Conservation (phyloP, 768 basidiomycete species). For the Tulasnella sp. region DNA sequence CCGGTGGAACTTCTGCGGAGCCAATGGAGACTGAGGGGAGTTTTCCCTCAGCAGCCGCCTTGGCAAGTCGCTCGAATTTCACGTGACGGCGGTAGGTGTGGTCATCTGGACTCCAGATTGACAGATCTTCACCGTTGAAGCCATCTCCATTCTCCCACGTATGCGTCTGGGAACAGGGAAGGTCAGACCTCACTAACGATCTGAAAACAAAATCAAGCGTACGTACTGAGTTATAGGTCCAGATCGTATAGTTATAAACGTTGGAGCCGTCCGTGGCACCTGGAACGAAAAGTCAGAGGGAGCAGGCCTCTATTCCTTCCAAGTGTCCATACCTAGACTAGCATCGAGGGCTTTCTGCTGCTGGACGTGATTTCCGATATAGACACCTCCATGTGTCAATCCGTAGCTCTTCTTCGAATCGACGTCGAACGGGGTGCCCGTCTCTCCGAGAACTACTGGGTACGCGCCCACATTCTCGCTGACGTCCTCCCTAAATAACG, state of each 20-base stretch:
- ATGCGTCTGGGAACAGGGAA: background rate
- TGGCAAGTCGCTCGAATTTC: slow-evolving; percentile 23
- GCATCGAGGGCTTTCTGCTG: slow-evolving; percentile 86
- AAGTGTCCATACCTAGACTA: slow-evolving; percentile 49
- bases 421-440: slow-evolving; percentile 93
- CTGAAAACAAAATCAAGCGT: slow-evolving; percentile 44
- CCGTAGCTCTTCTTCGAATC: slow-evolving; percentile 83
- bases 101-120: slow-evolving; percentile 81
- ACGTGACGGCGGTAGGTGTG: slow-evolving; percentile 35
- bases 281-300: too few relatives aligned
- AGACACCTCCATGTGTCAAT: slow-evolving; percentile 59
- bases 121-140: slow-evolving; percentile 96
- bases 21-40: slow-evolving; percentile 11
- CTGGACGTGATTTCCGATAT: slow-evolving; percentile 37
- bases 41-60: slow-evolving; percentile 17
- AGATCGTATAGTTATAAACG: slow-evolving; percentile 73
- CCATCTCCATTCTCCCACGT: slow-evolving; percentile 75
- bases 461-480: slow-evolving; percentile 57
- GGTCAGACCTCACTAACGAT: background rate
- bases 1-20: background rate
- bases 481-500: slow-evolving; percentile 69
- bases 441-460: slow-evolving; percentile 92
- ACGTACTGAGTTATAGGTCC: slow-evolving; percentile 84
- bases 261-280: slow-evolving; percentile 68
- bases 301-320: too few relatives aligned